Base-by-base conservation (phyloP, 192 early-diverging fungal genomes). In the Geranomyces variabilis region DNA sequence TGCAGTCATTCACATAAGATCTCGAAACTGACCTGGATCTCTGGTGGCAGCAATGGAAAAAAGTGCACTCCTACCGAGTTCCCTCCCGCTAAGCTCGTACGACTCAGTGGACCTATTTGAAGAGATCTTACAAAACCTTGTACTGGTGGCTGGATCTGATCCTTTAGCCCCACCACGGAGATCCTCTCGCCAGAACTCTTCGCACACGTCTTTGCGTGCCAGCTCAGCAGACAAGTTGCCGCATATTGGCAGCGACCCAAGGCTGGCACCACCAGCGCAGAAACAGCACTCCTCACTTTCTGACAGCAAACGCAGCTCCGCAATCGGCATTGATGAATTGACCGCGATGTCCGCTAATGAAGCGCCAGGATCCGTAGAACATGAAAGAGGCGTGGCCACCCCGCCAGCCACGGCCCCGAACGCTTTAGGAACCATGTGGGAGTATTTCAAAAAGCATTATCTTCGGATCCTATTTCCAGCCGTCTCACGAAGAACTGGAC, bases 381-480 rank as follows among this genome's bases (percentile, higher is more conserved):
- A n/a, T 55, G 58, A 60, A 60, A 17, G 8, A 34, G 58, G 31
- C 29, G 17, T 5, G 7, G 5, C 58, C 7, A 53, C 51, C 7
- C 51, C 51, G 17, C 58, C 58, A 33, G 28, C 31, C 29, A 34
- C 58, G 31, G 58, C 58, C 24, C 58, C 58, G n/a, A 59, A 24
- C 24, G 17, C 56, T 47, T 82, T 89, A 19, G 78, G 81, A 30
- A 88, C 90, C 66, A 84, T 93, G 77, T 94, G 90, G 81, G 77
- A 88, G n/a, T 78, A 91, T 22, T 84, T 94, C 69, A 83, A 83
- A 49, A 83, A 83, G 19, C 73, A 81, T 47, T 93, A 93, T 65
- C 77, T 94, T 5, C 73, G 82, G 21, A 81, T 88, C 60, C 81
- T 94, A 26, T 91, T 94, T 69, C 93, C 93, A 17, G 71, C 73